Base-by-base conservation (phyloP, 139 green algal genomes). In the Tetradesmus lagerheimii region DNA sequence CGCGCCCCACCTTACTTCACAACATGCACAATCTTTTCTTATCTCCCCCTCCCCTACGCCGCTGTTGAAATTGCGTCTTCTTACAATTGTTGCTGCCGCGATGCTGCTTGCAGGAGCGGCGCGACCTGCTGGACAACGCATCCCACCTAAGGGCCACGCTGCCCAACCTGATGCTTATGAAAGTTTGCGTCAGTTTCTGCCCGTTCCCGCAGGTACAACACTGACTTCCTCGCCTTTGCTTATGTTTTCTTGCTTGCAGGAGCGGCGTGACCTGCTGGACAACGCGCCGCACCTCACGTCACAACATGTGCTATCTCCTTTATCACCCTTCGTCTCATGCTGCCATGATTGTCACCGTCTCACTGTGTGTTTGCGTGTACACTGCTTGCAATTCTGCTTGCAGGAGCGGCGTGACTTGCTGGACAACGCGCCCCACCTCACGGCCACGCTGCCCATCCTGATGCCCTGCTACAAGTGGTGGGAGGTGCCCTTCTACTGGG, bases 401-500 rank as follows among this genome's bases (percentile, higher is more conserved):
- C 94, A 98, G 77, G 98, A 99, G 94, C 93, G 98, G 25, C 94
- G 93, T 62, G 90, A 75, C 18, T 86, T 99, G 86, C 95, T 99
- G 74, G 79, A 94, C 34, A 98, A 98, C 88, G 98, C 96, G 35
- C 95, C 97, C 4, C 96, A 99, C 93, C 93, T 99, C 0, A 93
- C 93, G 3, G 74, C 74, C 14, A 83, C 94, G 11, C 92, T 99
- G 78, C 96, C 96, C 50, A 99, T 99, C 88, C 97, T 99, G 94
- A 99, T 95, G 95, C 98, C 98, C n/a, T 99, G 98, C 94, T 99
- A 99, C 95, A 93, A 96, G 75, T 99, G 96, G 97, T 99, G 95
- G 96, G 98, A 99, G 95, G 93, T 99, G 80, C 98, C 98, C 11
- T 99, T 99, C 93, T 99, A 98, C 91, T 99, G 97, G 97, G 91